Conservation (phyloP, 169 alveolate species). For the Cryptosporidium ubiquitum region DNA sequence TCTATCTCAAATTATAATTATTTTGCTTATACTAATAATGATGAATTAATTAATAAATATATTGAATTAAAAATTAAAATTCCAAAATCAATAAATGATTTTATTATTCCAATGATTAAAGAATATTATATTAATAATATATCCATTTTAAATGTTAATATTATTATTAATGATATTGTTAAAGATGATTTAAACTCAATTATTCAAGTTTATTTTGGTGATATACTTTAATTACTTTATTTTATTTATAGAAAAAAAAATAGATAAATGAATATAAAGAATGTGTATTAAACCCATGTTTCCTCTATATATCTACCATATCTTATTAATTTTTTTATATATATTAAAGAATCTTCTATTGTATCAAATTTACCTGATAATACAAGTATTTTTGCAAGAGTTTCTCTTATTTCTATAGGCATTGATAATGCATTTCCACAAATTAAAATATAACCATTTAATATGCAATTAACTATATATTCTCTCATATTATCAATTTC, state of each 20-base stretch:
- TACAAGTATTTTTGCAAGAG: slow-evolving; percentile 33
- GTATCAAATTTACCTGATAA: slow-evolving; percentile 17
- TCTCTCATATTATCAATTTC: slow-evolving; percentile 15
- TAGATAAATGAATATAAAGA: background rate
- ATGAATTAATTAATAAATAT: background rate
- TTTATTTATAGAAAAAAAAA: background rate
- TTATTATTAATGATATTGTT: slow-evolving; percentile 1
- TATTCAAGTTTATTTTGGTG: background rate
- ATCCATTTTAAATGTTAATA: background rate
- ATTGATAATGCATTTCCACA: slow-evolving; percentile 72
- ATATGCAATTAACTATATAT: slow-evolving; percentile 8
- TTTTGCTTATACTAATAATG: background rate
- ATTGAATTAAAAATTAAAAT: slow-evolving; percentile 28
- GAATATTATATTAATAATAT: background rate
- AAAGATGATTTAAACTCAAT: background rate
- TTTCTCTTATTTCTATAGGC: slow-evolving; percentile 69
- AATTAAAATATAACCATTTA: slow-evolving; percentile 30
- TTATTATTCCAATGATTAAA: background rate
- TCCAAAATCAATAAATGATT: background rate
- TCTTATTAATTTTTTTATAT: slow-evolving; percentile 40
- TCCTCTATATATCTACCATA: slow-evolving; percentile 72
- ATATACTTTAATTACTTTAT: background rate
- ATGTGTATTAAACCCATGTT: slow-evolving; percentile 38
- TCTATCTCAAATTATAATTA: background rate
- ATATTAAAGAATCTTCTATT: slow-evolving; percentile 30